A percentile compares a stretch with the other conserved stretches of the same genome.
Evolutionary conservation across 2,329 filamentous ascomycete species (phyloP).

Genomic region (Arachnopeziza araneosa): DNA sequence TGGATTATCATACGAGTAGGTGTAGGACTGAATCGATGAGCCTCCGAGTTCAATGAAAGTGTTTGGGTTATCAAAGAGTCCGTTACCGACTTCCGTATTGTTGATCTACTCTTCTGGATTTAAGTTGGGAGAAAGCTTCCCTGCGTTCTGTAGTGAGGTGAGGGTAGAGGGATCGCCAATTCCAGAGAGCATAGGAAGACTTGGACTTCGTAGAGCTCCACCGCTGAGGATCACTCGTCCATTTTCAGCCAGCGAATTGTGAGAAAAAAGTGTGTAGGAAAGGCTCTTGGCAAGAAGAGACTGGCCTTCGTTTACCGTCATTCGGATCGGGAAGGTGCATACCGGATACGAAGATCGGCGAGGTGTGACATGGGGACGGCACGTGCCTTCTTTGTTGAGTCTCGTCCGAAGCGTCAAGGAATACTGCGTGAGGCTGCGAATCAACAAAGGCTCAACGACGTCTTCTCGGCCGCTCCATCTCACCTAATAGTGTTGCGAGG

Average conservation of each 20-base stretch:
- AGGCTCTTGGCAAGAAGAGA: too few species aligned
- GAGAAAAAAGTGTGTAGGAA: too few species aligned
- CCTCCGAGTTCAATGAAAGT: conserved; percentile 45
- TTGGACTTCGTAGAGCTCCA: conserved; percentile 45
- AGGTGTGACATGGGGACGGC: too few species aligned
- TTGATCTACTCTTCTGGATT: conserved; percentile 39
- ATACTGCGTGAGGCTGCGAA: background rate
- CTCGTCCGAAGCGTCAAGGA: conserved; percentile 5
- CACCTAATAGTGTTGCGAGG: too few species aligned
- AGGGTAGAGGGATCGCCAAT: conserved; percentile 36
- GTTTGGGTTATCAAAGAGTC: conserved; percentile 51
- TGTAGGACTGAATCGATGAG: conserved; percentile 41
- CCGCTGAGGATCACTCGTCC: conserved; percentile 41
- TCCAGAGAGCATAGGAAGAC: conserved; percentile 46
- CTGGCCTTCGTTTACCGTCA: too few species aligned
- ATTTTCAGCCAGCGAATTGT: conserved; percentile 14
- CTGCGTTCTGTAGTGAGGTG: conserved; percentile 30
- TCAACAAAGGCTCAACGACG: too few species aligned
- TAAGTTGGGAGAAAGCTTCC: conserved; percentile 31
- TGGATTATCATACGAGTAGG: conserved; percentile 41
- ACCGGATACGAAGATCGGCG: too few species aligned
- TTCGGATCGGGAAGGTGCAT: too few species aligned
- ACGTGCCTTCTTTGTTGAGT: background rate
- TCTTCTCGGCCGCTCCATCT: too few species aligned
- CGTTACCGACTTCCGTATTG: conserved; percentile 42